Conservation (phyloP, 192 early-diverging fungal species). For the Geosiphon pyriformis region DNA sequence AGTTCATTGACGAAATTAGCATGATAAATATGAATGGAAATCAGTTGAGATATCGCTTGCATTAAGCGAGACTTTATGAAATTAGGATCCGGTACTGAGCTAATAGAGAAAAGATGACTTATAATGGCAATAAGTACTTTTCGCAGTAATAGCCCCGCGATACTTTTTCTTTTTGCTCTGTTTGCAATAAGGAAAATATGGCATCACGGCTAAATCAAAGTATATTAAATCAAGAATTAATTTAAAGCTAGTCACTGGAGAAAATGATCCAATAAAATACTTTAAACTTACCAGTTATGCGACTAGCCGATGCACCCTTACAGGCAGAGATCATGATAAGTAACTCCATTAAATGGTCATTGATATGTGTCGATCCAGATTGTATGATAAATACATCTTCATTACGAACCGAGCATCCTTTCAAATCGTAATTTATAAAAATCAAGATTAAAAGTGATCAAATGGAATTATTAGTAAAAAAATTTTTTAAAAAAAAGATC, state of each 20-base stretch:
- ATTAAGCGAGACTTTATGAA: not conserved
- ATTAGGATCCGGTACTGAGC: not conserved
- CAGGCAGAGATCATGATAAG: constrained; percentile 97
- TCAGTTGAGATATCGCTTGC: not conserved
- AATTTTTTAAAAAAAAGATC: too few relatives aligned
- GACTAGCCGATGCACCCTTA: constrained; percentile 81
- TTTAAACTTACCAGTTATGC: constrained; percentile 48
- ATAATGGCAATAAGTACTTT: constrained; percentile 43
- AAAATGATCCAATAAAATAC: not conserved
- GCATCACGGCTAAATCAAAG: constrained; percentile 76
- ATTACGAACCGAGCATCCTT: constrained; percentile 90
- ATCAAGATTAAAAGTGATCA: too few relatives aligned
- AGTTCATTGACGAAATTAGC: not conserved
- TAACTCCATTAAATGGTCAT: constrained; percentile 95
- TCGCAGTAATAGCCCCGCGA: constrained; percentile 92
- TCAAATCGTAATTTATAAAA: too few relatives aligned
- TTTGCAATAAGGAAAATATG: constrained; percentile 96
- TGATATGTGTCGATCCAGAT: constrained; percentile 79
- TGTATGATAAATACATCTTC: constrained; percentile 97
- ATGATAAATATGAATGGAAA: constrained; percentile 1
- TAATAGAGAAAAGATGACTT: not conserved
- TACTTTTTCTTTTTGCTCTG: constrained; percentile 99
- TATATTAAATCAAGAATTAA: not conserved
- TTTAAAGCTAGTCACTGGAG: not conserved
- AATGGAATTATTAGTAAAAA: too few relatives aligned